Percentiles rank a stretch among this genome's conserved stretches.
Conservation (phyloP, 148 eudicot species). For the Rhododendron griersonianum region DNA sequence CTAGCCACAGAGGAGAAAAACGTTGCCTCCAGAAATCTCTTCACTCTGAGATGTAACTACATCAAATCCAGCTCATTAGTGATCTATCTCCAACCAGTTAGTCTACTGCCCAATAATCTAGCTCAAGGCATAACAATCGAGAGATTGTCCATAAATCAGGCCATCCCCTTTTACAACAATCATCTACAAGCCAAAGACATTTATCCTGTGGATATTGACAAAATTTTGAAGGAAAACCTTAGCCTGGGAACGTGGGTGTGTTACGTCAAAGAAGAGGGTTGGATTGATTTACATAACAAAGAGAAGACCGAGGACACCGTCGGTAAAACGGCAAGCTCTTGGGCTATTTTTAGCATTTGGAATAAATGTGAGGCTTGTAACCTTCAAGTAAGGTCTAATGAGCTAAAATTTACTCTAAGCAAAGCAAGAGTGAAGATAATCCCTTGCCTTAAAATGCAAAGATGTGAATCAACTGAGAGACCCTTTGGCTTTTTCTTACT, state of each 20-base stretch:
- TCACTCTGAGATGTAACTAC: constrained; percentile 4
- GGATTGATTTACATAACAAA: not conserved
- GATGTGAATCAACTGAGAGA: not conserved
- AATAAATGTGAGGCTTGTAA: constrained; percentile 4
- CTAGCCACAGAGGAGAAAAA: constrained; percentile 13
- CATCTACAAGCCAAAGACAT: constrained; percentile 6
- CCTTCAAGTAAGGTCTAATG: not conserved
- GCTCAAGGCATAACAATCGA: not conserved
- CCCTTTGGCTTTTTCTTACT: constrained; percentile 9
- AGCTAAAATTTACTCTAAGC: not conserved
- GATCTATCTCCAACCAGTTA: not conserved
- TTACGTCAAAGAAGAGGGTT: constrained; percentile 1
- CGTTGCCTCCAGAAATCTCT: not conserved
- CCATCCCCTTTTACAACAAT: constrained; percentile 4
- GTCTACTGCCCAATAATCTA: not conserved
- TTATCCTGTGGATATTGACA: constrained; percentile 5
- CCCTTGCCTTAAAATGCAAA: constrained; percentile 7
- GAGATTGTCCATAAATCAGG: not conserved
- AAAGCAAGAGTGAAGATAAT: not conserved
- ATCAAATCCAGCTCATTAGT: constrained; percentile 1
- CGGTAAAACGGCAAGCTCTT: not conserved
- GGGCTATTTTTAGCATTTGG: constrained; percentile 13
- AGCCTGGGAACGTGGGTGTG: constrained; percentile 11
- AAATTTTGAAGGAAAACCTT: constrained; percentile 5
- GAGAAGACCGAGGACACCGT: not conserved